These are phyloP conservation scores for Trichoderma lentiforme DNA, from an alignment of 2,329 filamentous ascomycete species.

Conservation along the genomic window DNA sequence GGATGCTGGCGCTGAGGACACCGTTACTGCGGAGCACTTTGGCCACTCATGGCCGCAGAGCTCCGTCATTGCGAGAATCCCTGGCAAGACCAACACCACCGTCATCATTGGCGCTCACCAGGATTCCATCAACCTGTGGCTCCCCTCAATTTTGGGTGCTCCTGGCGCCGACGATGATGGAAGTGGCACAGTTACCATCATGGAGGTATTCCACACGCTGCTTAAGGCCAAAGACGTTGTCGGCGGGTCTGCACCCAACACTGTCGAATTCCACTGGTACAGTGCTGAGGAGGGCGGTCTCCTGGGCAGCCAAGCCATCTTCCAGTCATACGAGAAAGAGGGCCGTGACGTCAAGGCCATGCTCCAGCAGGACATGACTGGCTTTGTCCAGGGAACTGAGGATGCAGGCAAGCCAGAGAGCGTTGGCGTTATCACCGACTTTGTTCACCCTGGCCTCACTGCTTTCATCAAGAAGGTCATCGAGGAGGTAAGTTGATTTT, in stretches of 20 bases:
- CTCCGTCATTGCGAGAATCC: constrained; percentile 87
- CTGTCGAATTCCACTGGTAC: constrained; percentile 96
- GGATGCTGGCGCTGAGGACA: constrained; percentile 65
- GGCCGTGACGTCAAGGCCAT: constrained; percentile 83
- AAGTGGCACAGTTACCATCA: constrained; percentile 87
- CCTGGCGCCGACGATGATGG: constrained; percentile 96
- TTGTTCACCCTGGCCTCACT: constrained; percentile 77
- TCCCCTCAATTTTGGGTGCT: constrained; percentile 78
- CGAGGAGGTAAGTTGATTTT: constrained; percentile 41
- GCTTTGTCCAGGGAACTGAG: constrained; percentile 77
- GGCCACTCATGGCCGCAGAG: constrained; percentile 83
- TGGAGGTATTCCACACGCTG: constrained; percentile 83
- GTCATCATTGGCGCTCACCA: constrained; percentile 90
- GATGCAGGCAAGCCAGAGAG: constrained; percentile 79
- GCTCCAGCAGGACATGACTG: constrained; percentile 98
- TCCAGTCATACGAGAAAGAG: constrained; percentile 71
- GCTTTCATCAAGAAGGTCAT: constrained; percentile 88
- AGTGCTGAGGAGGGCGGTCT: constrained; percentile 85
- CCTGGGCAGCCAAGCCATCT: constrained; percentile 85
- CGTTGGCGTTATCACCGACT: constrained; percentile 91
- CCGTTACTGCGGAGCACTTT: constrained; percentile 70
- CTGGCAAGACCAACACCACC: constrained; percentile 78
- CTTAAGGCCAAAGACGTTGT: constrained; percentile 69
- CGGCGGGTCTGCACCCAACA: constrained; percentile 72
- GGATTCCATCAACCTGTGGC: constrained; percentile 90